Evolutionary conservation across 768 basidiomycete species (phyloP).

Genomic region (Mycena metata): DNA sequence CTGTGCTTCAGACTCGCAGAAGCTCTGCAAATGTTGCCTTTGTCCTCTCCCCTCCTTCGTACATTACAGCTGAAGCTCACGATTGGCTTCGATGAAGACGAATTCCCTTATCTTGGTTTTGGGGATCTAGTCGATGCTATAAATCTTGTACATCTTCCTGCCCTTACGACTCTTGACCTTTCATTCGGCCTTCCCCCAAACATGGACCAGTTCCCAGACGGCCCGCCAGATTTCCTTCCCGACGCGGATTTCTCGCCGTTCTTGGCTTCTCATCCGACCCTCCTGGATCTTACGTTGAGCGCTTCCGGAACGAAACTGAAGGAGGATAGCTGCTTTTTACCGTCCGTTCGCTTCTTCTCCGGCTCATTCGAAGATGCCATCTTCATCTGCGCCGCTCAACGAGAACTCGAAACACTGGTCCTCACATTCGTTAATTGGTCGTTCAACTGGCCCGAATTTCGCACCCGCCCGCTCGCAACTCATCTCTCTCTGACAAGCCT

Average conservation of each 20-base stretch:
- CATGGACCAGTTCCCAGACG: neutral
- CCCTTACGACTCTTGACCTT: neutral
- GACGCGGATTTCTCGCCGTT: neutral
- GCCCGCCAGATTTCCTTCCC: neutral
- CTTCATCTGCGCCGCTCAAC: neutral
- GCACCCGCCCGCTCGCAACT: neutral
- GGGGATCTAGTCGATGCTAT: neutral
- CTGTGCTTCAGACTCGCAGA: constrained; percentile 4
- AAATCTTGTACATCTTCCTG: neutral
- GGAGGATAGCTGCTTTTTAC: neutral
- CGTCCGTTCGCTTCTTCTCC: constrained; percentile 7
- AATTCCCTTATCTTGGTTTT: neutral
- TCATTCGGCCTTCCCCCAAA: neutral
- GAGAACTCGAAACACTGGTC: neutral
- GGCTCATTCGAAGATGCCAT: constrained; percentile 10
- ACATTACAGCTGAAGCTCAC: neutral
- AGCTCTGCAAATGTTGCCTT: constrained; percentile 12
- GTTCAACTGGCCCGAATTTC: neutral
- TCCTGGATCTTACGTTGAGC: neutral
- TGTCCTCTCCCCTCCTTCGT: constrained; percentile 6
- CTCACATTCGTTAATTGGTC: neutral
- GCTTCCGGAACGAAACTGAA: neutral
- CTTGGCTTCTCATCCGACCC: constrained; percentile 8
- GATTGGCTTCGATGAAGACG: neutral
- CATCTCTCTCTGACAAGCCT: neutral